Base-by-base conservation (phyloP, 2,329 filamentous ascomycete species). In the Zopfia rhizophila region DNA sequence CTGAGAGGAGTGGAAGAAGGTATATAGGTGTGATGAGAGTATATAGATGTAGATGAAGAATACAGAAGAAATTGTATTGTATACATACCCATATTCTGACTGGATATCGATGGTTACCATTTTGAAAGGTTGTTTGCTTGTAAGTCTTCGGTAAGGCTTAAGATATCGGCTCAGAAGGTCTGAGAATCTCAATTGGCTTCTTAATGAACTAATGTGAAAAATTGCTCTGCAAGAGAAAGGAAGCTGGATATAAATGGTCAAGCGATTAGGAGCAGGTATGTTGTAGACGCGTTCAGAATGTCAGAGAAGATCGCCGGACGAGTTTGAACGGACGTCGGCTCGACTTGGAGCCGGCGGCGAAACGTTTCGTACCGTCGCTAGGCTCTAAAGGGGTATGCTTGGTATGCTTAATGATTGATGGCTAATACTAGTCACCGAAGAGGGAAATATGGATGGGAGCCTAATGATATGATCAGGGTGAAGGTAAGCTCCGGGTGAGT, bases 31-130 rank as follows among this genome's bases (percentile, higher is more conserved):
- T 30, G 12, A n/a, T 18, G 33, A 17, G 24, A n/a, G 5, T 7
- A 19, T 5, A n/a, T 36, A 21, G 37, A 22, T 19, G 8, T 29
- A 19, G 18, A 28, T 8, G 29, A n/a, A 23, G 22, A 25, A 18
- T 19, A 22, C 5, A 8, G 7, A 4, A 8, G 23, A 14, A 19
- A 46, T 41, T 47, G 32, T 13, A 29, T 43, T 7, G 29, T 37
- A 22, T 8, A 59, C 65, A 19, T 68, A 70, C 67, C 67, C 57
- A 42, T 70, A 70, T 11, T 63, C 55, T 23, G 44, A 39, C 7
- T 64, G 57, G 38, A 70, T 21, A 25, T 62, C 40, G 29, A 69
- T 43, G 29, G 56, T 51, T 8, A 52, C 58, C 63, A 66, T 68
- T 32, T 32, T 59, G 18, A 18, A 5, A 11, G n/a, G n/a, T n/a